Percentiles rank a stretch among this genome's conserved stretches.
phyloP scores from a whole-genome alignment of 495 filamentous ascomycete species.

The Aspergillus sclerotiicarbonarius region DNA sequence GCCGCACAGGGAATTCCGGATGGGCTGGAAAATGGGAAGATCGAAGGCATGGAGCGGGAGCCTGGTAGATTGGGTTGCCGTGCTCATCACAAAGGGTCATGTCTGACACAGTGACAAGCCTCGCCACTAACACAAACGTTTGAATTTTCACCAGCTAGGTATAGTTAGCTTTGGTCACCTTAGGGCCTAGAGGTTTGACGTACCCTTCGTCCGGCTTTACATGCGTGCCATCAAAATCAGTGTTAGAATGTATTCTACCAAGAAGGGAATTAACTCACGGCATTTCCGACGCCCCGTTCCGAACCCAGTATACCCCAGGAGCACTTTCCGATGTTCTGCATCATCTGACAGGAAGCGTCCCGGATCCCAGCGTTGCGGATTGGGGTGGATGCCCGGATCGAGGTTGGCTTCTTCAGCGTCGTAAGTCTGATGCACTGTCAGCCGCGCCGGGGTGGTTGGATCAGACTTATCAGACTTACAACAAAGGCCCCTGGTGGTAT shows the following conservation, averaged over 20 bases:
- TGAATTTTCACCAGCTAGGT: background rate
- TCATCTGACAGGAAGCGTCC: conserved; percentile 1
- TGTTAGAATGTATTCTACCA: background rate
- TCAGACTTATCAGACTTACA: no score
- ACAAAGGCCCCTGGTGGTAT: background rate
- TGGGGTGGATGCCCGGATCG: conserved; percentile 2
- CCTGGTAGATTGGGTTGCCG: background rate
- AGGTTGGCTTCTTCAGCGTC: background rate
- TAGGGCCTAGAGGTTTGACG: background rate
- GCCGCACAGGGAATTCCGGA: conserved; percentile 1
- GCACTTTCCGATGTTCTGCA: background rate
- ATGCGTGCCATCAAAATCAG: background rate
- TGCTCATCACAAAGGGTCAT: conserved; percentile 4
- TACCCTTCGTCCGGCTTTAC: conserved; percentile 6
- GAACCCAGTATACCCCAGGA: background rate
- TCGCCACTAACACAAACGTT: background rate
- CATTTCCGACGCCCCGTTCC: background rate
- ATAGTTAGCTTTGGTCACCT: background rate
- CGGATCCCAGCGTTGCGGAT: conserved; percentile 9
- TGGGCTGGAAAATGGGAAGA: background rate
- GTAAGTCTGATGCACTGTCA: conserved; percentile 1
- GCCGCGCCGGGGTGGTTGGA: no score
- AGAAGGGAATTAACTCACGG: background rate
- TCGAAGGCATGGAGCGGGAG: background rate
- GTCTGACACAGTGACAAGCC: background rate